phyloP scores from a whole-genome alignment of 768 basidiomycete species.

The Mycena belliarum region DNA sequence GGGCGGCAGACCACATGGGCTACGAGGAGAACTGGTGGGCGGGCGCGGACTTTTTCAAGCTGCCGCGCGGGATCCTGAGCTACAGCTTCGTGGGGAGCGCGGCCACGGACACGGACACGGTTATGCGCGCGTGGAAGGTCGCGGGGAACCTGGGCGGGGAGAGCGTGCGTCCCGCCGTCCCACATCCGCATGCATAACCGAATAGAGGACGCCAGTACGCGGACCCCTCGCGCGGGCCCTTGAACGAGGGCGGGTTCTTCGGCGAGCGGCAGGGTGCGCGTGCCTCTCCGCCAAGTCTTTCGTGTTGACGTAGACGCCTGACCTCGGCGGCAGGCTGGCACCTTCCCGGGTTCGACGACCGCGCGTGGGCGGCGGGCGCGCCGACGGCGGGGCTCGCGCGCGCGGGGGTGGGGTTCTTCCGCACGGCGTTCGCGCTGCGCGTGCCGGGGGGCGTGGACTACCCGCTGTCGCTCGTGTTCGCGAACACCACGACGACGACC shows the following conservation, averaged over 20 bases:
- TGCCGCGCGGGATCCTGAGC: constrained; percentile 47
- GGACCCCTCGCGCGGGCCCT: constrained; percentile 52
- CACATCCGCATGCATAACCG: background rate
- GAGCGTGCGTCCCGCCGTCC: constrained; percentile 28
- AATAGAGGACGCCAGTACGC: constrained; percentile 34
- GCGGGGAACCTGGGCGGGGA: constrained; percentile 52
- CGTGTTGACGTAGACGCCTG: background rate
- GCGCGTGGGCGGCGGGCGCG: constrained; percentile 41
- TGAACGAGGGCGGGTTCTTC: constrained; percentile 62
- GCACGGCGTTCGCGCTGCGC: constrained; percentile 45
- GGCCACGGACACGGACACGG: constrained; percentile 37
- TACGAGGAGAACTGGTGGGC: constrained; percentile 46
- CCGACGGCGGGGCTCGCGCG: constrained; percentile 43
- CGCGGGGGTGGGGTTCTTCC: constrained; percentile 51
- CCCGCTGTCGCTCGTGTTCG: constrained; percentile 44
- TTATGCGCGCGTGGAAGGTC: constrained; percentile 51
- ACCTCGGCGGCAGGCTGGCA: constrained; percentile 46
- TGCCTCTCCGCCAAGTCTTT: background rate
- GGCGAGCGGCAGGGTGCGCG: constrained; percentile 50
- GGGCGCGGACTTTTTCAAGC: constrained; percentile 48
- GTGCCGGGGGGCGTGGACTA: constrained; percentile 50
- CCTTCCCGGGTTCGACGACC: constrained; percentile 55
- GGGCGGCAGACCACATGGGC: constrained; percentile 51
- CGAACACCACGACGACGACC: constrained; percentile 44
- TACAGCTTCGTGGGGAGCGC: constrained; percentile 47